Conservation (phyloP, 805 yeast species). For the Lachancea kluyveri region DNA sequence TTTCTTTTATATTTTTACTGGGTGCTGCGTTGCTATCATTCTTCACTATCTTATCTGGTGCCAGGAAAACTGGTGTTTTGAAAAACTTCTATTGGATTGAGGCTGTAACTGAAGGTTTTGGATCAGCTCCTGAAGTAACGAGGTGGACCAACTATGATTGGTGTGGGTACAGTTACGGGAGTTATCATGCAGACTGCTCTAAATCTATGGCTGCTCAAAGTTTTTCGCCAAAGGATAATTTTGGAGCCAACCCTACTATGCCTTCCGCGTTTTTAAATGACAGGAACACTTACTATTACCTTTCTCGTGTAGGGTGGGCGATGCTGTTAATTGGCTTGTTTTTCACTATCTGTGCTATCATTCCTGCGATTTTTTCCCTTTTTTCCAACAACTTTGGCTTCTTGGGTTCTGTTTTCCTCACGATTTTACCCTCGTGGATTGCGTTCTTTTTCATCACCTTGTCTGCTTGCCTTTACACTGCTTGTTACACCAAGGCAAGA, state of each 20-base stretch:
- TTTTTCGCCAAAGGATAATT: conserved; percentile 75
- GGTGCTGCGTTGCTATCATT: conserved; percentile 50
- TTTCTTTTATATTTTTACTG: conserved; percentile 32
- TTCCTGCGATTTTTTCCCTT: conserved; percentile 30
- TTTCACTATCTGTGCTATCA: conserved; percentile 44
- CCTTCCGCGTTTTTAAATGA: conserved; percentile 47
- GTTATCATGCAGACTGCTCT: conserved; percentile 46
- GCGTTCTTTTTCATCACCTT: conserved; percentile 40
- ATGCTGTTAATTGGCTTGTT: conserved; percentile 53
- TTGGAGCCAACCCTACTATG: conserved; percentile 44
- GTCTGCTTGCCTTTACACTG: conserved; percentile 46
- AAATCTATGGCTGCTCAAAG: conserved; percentile 68
- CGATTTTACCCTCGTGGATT: conserved; percentile 21
- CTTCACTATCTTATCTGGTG: conserved; percentile 64
- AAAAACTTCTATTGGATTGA: conserved; percentile 71
- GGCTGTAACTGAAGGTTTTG: conserved; percentile 59
- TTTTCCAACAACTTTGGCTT: conserved; percentile 15
- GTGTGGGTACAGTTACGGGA: conserved; percentile 39
- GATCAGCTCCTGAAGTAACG: conserved; percentile 37
- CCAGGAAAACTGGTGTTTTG: conserved; percentile 45
- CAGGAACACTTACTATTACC: conserved; percentile 52
- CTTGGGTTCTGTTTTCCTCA: conserved; percentile 17
- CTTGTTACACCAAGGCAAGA: conserved; percentile 49
- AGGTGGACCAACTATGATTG: conserved; percentile 84
- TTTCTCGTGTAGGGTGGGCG: conserved; percentile 64